Conservation (phyloP, 768 basidiomycete species). For the Tricholoma furcatifolium region DNA sequence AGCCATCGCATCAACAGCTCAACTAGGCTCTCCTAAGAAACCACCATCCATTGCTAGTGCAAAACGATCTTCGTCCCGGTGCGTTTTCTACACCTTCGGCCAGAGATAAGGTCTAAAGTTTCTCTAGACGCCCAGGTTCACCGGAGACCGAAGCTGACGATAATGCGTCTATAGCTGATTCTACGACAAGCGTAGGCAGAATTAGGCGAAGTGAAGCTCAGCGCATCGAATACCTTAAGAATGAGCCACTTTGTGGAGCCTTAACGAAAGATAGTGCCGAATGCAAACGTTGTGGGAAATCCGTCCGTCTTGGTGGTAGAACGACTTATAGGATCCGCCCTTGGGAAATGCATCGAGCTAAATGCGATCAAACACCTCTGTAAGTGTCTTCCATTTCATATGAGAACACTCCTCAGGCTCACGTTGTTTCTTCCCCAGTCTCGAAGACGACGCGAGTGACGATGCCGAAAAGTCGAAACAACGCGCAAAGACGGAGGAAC, state of each 20-base stretch:
- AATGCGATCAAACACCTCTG: conserved; percentile 46
- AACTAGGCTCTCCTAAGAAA: conserved; percentile 19
- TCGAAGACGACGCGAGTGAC: conserved; percentile 21
- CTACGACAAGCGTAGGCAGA: conserved; percentile 36
- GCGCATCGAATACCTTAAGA: conserved; percentile 61
- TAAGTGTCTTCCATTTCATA: conserved; percentile 10
- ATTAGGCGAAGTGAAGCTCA: conserved; percentile 61
- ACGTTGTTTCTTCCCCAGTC: neutral
- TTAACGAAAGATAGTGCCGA: conserved; percentile 58
- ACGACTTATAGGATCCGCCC: conserved; percentile 56
- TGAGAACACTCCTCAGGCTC: neutral
- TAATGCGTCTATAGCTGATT: conserved; percentile 53
- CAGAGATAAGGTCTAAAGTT: neutral
- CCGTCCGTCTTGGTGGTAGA: conserved; percentile 54
- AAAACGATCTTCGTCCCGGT: conserved; percentile 28
- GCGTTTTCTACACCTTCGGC: conserved; percentile 1
- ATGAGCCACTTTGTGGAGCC: conserved; percentile 55
- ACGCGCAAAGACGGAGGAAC: conserved; percentile 31
- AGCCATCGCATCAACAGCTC: conserved; percentile 12
- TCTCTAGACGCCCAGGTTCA: conserved; percentile 22
- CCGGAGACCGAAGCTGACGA: conserved; percentile 47
- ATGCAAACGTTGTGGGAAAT: conserved; percentile 57
- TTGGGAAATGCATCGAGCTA: conserved; percentile 59
- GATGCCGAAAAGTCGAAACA: conserved; percentile 12
- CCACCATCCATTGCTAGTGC: conserved; percentile 13